Percentiles rank a stretch among this genome's conserved stretches.
Conservation (phyloP, 1,139 yeast species). For the Debaryomyces sp. region DNA sequence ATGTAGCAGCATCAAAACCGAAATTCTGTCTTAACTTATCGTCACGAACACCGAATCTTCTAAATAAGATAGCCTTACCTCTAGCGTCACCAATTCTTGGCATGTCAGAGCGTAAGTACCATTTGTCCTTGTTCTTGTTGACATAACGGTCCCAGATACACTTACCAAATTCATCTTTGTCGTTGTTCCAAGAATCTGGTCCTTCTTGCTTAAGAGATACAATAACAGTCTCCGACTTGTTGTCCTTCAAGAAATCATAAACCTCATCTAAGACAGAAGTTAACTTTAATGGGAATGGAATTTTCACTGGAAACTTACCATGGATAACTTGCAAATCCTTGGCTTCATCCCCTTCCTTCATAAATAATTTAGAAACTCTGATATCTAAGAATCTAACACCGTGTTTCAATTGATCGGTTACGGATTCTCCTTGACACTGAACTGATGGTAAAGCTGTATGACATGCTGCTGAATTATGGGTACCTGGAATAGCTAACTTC, state of each 20-base stretch:
- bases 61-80: conserved; percentile 67
- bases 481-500: conserved; percentile 71
- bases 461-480: conserved; percentile 79
- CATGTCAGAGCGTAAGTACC: conserved; percentile 61
- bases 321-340: conserved; percentile 70
- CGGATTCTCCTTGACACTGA: conserved; percentile 69
- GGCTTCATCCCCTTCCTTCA: conserved; percentile 49
- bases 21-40: conserved; percentile 41
- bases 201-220: conserved; percentile 81
- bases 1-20: conserved; percentile 70
- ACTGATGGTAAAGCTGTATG: conserved; percentile 78
- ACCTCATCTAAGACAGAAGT: conserved; percentile 55
- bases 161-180: conserved; percentile 66
- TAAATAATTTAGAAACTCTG: conserved; percentile 62
- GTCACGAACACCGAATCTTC: conserved; percentile 68
- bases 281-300: conserved; percentile 60
- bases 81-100: conserved; percentile 65
- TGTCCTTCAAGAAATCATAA: conserved; percentile 54
- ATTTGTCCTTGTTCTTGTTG: conserved; percentile 50
- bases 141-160: conserved; percentile 65
- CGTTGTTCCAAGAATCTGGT: conserved; percentile 62
- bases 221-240: conserved; percentile 63
- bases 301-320: conserved; percentile 73
- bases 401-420: conserved; percentile 63
- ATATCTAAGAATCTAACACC: conserved; percentile 78